Base-by-base conservation (phyloP, 108 stramenopile genomes). In the Cyclotella atomus region DNA sequence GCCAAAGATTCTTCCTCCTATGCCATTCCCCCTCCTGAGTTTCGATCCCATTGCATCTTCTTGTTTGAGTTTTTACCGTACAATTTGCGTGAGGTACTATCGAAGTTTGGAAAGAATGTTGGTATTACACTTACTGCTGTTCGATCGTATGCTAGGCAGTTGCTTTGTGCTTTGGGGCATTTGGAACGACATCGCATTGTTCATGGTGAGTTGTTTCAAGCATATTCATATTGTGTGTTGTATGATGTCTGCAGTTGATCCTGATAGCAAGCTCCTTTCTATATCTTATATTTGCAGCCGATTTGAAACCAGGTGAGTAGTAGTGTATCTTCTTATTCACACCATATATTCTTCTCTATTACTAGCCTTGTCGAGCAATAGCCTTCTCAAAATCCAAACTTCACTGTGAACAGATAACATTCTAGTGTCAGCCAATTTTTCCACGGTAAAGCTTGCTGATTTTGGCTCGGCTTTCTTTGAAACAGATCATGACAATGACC, bases 221-320 rank as follows among this genome's bases (percentile, higher is more conserved):
- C 9, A 52, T 56, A 24, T 25, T 70, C 46, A 23, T 1, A 12
- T 41, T 23, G 24, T 52, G 20, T n/a, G 10, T 52, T 52, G 24
- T 23, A 23, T n/a, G 24, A 23, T 10, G 21, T 24, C 9, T 52
- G 52, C 24, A 23, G 10, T 17, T 61, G 34, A 30, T 4, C 52
- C 27, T 64, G 15, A 38, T 45, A 52, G 9, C 36, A 27, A 36
- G 27, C 17, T 69, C 56, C 41, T 38, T 57, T 12, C 2, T 23
- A 20, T 3, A 10, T 24, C 2, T 23, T 49, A 2, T 1, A 34
- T 41, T 54, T 47, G 16, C 36, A 74, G 94, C 97, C 9, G 99
- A 99, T 83, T 64, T 99, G 32, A 99, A 99, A 70, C 97, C 97
- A 12, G n/a, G n/a, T n/a, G n/a, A n/a, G n/a, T n/a, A n/a, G n/a